These are phyloP conservation scores for Mucor sp. DNA, from an alignment of 371 early-diverging fungal species.

Conservation along the genomic window DNA sequence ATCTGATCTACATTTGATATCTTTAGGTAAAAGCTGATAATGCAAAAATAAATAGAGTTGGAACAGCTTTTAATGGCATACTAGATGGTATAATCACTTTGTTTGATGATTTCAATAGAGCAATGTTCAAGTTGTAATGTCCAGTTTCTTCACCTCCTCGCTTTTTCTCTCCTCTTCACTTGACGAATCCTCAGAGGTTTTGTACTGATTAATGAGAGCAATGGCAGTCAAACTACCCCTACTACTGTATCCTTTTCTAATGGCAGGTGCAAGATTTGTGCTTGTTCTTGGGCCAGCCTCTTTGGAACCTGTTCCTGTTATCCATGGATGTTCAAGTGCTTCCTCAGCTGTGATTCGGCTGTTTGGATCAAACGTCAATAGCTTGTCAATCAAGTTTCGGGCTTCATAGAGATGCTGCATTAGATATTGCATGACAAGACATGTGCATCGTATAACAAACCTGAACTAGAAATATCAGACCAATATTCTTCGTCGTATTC, in stretches of 20 bases:
- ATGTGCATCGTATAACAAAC: conserved; percentile 22
- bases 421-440: not conserved
- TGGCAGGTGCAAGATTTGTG: conserved; percentile 32
- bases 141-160: conserved; percentile 15
- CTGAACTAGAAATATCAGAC: conserved; percentile 74
- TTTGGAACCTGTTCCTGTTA: conserved; percentile 38
- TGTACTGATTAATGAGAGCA: conserved; percentile 8
- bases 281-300: conserved; percentile 22
- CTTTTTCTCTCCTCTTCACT: conserved; percentile 20
- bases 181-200: conserved; percentile 1
- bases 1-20: not conserved
- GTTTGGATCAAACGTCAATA: conserved; percentile 74
- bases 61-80: not conserved
- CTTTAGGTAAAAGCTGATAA: not conserved
- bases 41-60: not conserved
- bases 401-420: conserved; percentile 45
- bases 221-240: conserved; percentile 14
- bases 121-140: not conserved
- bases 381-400: conserved; percentile 75
- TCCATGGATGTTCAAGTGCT: conserved; percentile 81
- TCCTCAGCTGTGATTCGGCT: conserved; percentile 72
- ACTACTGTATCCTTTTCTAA: conserved; percentile 24
- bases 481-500: conserved; percentile 82
- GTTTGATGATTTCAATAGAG: not conserved
- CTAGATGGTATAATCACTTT: not conserved